phyloP scores from a whole-genome alignment of 2,329 filamentous ascomycete genomes.

The Domatiomyces globalis region DNA sequence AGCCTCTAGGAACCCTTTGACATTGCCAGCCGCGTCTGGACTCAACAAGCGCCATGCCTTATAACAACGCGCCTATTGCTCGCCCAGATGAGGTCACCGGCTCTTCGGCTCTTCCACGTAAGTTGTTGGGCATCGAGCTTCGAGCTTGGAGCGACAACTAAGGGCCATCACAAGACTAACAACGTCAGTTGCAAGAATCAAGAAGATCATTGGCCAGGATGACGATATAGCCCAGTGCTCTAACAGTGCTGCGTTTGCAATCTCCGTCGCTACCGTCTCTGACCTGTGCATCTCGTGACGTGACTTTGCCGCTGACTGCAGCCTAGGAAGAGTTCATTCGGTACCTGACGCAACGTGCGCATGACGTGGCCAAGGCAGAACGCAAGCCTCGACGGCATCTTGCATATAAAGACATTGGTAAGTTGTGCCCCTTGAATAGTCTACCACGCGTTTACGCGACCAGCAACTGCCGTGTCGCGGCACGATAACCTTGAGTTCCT shows the following conservation, averaged over 20 bases:
- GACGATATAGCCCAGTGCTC: conserved; percentile 75
- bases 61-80: conserved; percentile 73
- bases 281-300: background rate
- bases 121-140: conserved; percentile 24
- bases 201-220: conserved; percentile 86
- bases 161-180: conserved; percentile 8
- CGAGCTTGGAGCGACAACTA: background rate
- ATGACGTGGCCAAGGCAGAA: conserved; percentile 81
- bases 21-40: background rate
- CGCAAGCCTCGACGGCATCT: conserved; percentile 84
- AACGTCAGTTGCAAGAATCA: conserved; percentile 68
- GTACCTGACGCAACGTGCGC: conserved; percentile 69
- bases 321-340: conserved; percentile 84
- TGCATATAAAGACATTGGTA: conserved; percentile 88
- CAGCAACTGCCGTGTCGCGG: conserved; percentile 71
- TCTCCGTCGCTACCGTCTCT: conserved; percentile 71
- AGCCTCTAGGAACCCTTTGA: background rate
- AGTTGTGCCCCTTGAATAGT: conserved; percentile 16
- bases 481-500: conserved; percentile 94
- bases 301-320: background rate
- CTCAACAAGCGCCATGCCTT: conserved; percentile 50
- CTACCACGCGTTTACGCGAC: background rate
- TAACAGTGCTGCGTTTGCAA: conserved; percentile 86
- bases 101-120: conserved; percentile 71
- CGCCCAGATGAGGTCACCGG: conserved; percentile 72